Conservation (phyloP, 495 filamentous ascomycete genomes). For the Tricharina praecox region DNA sequence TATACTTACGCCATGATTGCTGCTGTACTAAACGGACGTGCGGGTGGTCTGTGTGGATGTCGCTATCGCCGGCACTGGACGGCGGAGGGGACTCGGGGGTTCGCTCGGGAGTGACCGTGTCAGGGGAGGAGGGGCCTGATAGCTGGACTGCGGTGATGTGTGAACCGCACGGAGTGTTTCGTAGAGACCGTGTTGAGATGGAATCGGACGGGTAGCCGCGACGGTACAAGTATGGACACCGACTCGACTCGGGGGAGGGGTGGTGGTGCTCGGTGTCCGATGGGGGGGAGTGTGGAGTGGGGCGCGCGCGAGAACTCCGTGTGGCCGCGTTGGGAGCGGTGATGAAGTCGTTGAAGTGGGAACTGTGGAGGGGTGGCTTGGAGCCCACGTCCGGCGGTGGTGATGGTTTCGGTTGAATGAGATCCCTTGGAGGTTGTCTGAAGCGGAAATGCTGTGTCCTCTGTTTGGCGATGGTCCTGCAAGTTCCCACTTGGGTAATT, state of each 20-base stretch:
- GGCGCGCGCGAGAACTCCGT: too few species aligned
- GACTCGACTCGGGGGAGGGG: neutral
- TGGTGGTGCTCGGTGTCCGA: constrained; percentile 1
- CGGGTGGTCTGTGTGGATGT: neutral
- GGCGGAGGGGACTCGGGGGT: neutral
- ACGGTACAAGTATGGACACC: neutral
- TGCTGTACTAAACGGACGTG: constrained; percentile 1
- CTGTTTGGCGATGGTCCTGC: neutral
- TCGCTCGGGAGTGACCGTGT: neutral
- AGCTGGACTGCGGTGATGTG: too few species aligned
- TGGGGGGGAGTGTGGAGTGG: constrained; percentile 1
- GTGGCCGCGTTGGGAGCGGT: too few species aligned
- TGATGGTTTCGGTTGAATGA: neutral
- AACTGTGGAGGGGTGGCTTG: neutral
- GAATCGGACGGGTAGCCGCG: neutral
- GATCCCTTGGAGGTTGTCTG: neutral
- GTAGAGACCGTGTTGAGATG: too few species aligned
- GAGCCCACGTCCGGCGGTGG: neutral
- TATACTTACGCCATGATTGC: constrained; percentile 23
- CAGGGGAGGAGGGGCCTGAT: neutral
- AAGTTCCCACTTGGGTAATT: neutral
- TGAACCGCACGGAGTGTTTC: too few species aligned
- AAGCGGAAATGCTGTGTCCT: neutral
- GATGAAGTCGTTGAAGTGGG: too few species aligned
- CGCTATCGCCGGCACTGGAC: too few species aligned